Conservation (phyloP, 2,329 filamentous ascomycete genomes). For the Drechslerella coelobrocha region DNA sequence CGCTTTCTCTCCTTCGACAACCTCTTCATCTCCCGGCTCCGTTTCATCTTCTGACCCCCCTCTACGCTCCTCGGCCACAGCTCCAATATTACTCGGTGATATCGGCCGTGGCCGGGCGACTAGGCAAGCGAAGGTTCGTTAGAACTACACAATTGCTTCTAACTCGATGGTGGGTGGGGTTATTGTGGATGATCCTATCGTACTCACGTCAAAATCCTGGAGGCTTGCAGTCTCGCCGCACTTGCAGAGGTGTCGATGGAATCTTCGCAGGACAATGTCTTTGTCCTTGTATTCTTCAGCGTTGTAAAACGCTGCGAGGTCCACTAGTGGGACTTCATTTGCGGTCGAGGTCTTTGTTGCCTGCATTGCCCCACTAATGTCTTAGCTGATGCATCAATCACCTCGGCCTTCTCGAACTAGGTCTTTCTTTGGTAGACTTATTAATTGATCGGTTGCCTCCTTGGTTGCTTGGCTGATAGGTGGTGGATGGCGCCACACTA, state of each 20-base stretch:
- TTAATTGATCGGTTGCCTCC: too few species aligned
- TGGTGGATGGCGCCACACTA: too few species aligned
- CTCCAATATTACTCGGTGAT: not conserved
- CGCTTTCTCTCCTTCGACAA: not conserved
- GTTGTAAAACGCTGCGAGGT: slow-evolving; percentile 1
- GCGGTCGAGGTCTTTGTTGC: too few species aligned
- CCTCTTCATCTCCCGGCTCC: not conserved
- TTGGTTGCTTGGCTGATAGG: too few species aligned
- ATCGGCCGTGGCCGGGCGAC: slow-evolving; percentile 1
- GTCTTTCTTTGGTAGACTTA: too few species aligned
- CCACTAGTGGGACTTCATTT: not conserved
- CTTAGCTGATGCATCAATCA: too few species aligned
- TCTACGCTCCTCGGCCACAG: not conserved
- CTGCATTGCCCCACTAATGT: too few species aligned
- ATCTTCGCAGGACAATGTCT: not conserved
- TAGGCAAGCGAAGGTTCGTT: too few species aligned
- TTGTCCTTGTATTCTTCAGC: not conserved
- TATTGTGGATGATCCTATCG: not conserved
- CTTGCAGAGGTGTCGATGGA: not conserved
- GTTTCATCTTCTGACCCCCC: too few species aligned
- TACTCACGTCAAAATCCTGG: not conserved
- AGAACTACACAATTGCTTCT: too few species aligned
- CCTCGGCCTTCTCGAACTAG: too few species aligned
- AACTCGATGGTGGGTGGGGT: not conserved
- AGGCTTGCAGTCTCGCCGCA: not conserved